Evolutionary conservation across 345 rosid genomes (phyloP).

Genomic region (Erucastrum elatum): DNA sequence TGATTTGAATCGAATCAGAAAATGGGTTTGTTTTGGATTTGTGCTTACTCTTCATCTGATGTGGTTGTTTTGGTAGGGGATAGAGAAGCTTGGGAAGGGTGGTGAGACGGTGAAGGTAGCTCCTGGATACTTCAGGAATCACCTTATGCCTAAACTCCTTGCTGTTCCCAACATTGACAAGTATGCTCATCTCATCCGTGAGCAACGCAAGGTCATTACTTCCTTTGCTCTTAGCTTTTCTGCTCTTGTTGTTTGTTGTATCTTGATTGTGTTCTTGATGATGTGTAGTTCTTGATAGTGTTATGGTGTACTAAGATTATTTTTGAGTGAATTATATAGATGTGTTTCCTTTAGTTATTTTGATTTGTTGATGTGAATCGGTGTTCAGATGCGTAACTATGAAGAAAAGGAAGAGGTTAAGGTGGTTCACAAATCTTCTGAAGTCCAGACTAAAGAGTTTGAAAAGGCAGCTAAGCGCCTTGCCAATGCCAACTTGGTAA

Average conservation of each 20-base stretch:
- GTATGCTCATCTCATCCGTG: constrained; percentile 79
- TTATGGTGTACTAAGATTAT: not conserved
- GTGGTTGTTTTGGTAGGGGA: constrained; percentile 40
- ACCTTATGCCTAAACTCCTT: constrained; percentile 90
- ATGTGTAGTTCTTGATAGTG: not conserved
- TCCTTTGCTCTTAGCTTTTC: not conserved
- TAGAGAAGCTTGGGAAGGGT: constrained; percentile 94
- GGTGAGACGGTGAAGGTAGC: constrained; percentile 94
- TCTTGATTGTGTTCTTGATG: too few relatives aligned
- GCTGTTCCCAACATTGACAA: constrained; percentile 94
- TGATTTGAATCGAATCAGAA: not conserved
- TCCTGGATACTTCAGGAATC: constrained; percentile 90
- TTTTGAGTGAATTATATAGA: not conserved
- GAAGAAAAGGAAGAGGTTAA: constrained; percentile 75
- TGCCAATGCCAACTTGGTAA: constrained; percentile 62
- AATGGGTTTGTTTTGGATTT: constrained; percentile 8
- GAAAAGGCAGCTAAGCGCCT: constrained; percentile 83
- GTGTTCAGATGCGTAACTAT: constrained; percentile 62
- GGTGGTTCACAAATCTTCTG: constrained; percentile 52
- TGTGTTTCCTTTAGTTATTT: not conserved
- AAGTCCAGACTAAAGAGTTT: constrained; percentile 61
- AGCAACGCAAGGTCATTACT: constrained; percentile 71
- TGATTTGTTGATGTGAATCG: constrained; percentile 20
- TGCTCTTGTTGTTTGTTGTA: too few relatives aligned
- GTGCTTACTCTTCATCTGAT: not conserved